phyloP scores from a whole-genome alignment of 2,329 filamentous ascomycete genomes.

The Ceratocystis variospora region DNA sequence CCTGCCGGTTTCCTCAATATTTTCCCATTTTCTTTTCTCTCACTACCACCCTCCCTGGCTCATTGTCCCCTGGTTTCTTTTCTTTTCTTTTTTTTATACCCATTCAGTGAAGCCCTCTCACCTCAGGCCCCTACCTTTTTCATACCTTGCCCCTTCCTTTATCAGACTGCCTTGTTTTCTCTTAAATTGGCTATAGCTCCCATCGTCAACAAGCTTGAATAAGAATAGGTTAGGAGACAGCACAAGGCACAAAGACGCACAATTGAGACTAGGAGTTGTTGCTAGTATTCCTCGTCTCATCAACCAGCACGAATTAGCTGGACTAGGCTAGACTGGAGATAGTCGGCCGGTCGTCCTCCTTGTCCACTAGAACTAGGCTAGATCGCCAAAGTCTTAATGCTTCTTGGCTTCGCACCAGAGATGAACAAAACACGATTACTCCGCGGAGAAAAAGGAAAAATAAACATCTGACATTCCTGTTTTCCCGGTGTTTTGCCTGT shows the following conservation, averaged over 20 bases:
- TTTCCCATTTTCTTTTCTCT: not conserved
- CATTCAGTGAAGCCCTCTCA: not conserved
- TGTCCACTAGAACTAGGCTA: not conserved
- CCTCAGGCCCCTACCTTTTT: not conserved
- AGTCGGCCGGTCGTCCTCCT: not conserved
- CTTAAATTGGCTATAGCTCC: conserved; percentile 5
- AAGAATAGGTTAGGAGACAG: not conserved
- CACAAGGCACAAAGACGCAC: not conserved
- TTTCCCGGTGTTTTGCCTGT: not conserved
- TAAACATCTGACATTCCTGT: not conserved
- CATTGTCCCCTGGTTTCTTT: not conserved
- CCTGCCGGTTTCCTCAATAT: conserved; percentile 6
- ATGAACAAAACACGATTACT: not conserved
- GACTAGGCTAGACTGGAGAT: not conserved
- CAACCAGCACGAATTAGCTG: not conserved
- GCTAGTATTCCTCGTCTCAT: too few relatives aligned
- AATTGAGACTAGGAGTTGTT: not conserved
- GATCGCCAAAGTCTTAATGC: not conserved
- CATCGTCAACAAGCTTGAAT: not conserved
- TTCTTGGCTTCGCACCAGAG: not conserved
- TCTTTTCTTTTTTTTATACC: not conserved
- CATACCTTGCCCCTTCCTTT: not conserved
- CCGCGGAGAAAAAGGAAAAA: not conserved
- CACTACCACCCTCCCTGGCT: not conserved
- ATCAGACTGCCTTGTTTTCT: not conserved